These are phyloP conservation scores for Epichloe hybrida DNA, from an alignment of 2,329 filamentous ascomycete species.

Conservation along the genomic window DNA sequence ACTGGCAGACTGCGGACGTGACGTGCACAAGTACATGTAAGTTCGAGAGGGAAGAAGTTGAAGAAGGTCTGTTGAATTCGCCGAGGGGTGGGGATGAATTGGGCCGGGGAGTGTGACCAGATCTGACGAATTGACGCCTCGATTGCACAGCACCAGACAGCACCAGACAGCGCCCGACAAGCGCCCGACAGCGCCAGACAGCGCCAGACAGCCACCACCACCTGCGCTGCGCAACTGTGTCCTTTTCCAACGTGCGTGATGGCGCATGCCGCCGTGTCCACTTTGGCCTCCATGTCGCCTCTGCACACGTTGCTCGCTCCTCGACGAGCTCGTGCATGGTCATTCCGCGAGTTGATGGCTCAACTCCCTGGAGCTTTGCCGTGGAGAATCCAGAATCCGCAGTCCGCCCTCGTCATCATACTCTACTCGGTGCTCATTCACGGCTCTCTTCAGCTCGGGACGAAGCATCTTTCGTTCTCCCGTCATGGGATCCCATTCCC, in stretches of 20 bases:
- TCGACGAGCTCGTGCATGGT: neutral
- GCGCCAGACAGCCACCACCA: too few species aligned
- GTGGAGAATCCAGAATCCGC: slow-evolving; percentile 22
- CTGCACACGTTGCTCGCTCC: neutral
- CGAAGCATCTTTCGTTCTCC: slow-evolving; percentile 45
- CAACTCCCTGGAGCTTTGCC: neutral
- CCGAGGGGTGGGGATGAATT: too few species aligned
- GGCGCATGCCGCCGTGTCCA: slow-evolving; percentile 10
- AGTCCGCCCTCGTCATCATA: slow-evolving; percentile 38
- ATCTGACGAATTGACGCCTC: too few species aligned
- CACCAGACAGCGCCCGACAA: too few species aligned
- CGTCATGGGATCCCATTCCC: slow-evolving; percentile 62
- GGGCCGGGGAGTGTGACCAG: too few species aligned
- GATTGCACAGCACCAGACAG: too few species aligned
- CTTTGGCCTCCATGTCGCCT: slow-evolving; percentile 6
- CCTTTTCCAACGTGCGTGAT: slow-evolving; percentile 16
- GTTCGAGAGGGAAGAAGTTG: too few species aligned
- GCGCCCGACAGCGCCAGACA: too few species aligned
- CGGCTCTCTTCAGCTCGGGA: slow-evolving; percentile 40
- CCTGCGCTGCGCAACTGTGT: slow-evolving; percentile 11
- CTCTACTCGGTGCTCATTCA: slow-evolving; percentile 42
- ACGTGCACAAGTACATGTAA: too few species aligned
- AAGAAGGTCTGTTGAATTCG: too few species aligned
- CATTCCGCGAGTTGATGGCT: neutral
- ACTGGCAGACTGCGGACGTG: too few species aligned